Percentiles rank a stretch among this genome's conserved stretches.
Evolutionary conservation across 2,329 filamentous ascomycete species (phyloP).

Genomic region (Fusarium xyrophilum): DNA sequence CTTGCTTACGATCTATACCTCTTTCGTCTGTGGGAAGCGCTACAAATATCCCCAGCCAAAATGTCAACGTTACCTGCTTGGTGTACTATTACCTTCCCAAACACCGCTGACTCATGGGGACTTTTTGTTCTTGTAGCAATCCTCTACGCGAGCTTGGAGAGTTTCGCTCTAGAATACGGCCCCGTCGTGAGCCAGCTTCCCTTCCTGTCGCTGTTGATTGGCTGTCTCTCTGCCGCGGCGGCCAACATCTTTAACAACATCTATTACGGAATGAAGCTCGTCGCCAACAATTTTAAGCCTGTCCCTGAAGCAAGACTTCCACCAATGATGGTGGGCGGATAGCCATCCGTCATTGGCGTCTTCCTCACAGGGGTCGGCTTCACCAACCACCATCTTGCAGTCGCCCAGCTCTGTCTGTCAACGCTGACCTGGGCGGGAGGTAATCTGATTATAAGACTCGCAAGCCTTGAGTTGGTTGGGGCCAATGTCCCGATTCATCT

Average conservation of each 20-base stretch:
- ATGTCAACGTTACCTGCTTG: background rate
- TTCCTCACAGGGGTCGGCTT: background rate
- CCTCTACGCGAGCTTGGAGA: background rate
- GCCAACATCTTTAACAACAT: background rate
- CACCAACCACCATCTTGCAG: slow-evolving; percentile 2
- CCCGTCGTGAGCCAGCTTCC: background rate
- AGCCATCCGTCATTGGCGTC: background rate
- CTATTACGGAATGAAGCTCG: background rate
- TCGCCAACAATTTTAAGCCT: background rate
- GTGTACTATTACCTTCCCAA: background rate
- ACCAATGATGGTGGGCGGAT: background rate
- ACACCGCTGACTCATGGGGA: background rate
- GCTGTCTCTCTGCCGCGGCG: background rate
- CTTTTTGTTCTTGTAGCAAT: background rate
- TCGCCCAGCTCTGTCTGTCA: background rate
- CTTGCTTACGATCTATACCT: background rate
- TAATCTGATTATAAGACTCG: background rate
- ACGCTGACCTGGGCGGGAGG: background rate
- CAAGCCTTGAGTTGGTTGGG: background rate
- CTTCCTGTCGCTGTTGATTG: background rate
- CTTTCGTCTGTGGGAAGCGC: background rate
- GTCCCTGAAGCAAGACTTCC: slow-evolving; percentile 1
- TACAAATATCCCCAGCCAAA: background rate
- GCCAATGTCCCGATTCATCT: background rate
- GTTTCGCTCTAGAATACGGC: background rate